Evolutionary conservation across 1,284 basidiomycete genomes (phyloP).

Genomic region (Pisolithus thermaeus): DNA sequence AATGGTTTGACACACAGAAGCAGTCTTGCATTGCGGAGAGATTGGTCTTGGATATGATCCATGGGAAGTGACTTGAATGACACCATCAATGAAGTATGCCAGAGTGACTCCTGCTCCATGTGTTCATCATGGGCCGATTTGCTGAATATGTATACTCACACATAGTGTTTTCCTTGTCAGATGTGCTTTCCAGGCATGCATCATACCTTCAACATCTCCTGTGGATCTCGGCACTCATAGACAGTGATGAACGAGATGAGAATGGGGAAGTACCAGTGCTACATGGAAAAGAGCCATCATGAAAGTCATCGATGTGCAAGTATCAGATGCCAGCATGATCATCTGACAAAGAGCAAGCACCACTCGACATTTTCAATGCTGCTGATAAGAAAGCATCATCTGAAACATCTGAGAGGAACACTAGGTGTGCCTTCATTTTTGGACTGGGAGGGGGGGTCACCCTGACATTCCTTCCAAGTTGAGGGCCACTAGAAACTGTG

Average conservation of each 20-base stretch:
- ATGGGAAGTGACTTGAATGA: constrained; percentile 41
- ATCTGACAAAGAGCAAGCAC: too few relatives aligned
- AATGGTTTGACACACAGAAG: constrained; percentile 37
- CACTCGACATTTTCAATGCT: constrained; percentile 31
- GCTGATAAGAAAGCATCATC: constrained; percentile 61
- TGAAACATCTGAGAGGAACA: constrained; percentile 34
- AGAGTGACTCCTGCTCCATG: constrained; percentile 30
- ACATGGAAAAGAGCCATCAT: too few relatives aligned
- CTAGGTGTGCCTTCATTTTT: constrained; percentile 33
- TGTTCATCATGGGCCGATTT: constrained; percentile 30
- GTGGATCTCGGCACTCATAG: too few relatives aligned
- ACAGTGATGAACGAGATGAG: too few relatives aligned
- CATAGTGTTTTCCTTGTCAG: constrained; percentile 43
- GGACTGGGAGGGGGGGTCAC: constrained; percentile 59
- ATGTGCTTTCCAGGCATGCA: too few relatives aligned
- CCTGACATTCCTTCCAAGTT: constrained; percentile 44
- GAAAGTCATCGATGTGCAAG: too few relatives aligned
- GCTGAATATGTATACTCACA: constrained; percentile 26
- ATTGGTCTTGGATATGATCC: constrained; percentile 28
- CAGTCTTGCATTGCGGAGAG: constrained; percentile 45
- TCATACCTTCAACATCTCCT: too few relatives aligned
- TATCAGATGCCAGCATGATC: too few relatives aligned
- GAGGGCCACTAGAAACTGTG: constrained; percentile 47
- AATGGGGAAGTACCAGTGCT: too few relatives aligned
- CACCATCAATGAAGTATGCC: constrained; percentile 36